Evolutionary conservation across 106 monocot genomes (phyloP).

Genomic region (Allium cepa): DNA sequence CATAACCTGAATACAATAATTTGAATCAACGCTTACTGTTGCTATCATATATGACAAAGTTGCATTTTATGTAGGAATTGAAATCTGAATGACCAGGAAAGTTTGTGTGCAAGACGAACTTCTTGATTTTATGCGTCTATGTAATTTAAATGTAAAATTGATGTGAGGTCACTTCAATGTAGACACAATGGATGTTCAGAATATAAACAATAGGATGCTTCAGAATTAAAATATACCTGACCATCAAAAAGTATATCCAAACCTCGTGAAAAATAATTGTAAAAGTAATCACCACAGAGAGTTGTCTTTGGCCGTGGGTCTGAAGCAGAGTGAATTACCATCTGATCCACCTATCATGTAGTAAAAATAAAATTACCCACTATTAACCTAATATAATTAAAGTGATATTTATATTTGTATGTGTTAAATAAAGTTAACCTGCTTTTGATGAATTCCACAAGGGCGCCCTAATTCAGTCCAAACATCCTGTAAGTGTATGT

Average conservation of each 20-base stretch:
- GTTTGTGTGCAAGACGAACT: slow-evolving; percentile 96
- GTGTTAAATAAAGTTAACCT: slow-evolving; percentile 27
- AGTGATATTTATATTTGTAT: too few relatives aligned
- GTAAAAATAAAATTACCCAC: too few relatives aligned
- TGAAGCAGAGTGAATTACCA: slow-evolving; percentile 97
- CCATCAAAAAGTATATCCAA: slow-evolving; percentile 96
- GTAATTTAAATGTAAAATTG: slow-evolving; percentile 3
- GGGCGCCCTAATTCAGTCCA: slow-evolving; percentile 94
- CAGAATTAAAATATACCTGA: slow-evolving; percentile 42
- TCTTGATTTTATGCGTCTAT: slow-evolving; percentile 96
- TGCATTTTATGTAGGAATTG: slow-evolving; percentile 89
- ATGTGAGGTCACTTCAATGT: background rate
- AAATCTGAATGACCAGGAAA: slow-evolving; percentile 96
- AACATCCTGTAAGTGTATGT: slow-evolving; percentile 50
- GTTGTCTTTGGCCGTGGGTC: slow-evolving; percentile 84
- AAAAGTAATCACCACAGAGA: slow-evolving; percentile 96
- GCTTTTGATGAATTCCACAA: slow-evolving; percentile 97
- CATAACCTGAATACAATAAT: slow-evolving; percentile 6
- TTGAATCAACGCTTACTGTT: slow-evolving; percentile 33
- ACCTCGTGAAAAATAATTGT: slow-evolving; percentile 94
- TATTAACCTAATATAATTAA: background rate
- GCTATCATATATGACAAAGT: slow-evolving; percentile 78
- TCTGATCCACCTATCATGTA: slow-evolving; percentile 74
- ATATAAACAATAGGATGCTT: slow-evolving; percentile 1
- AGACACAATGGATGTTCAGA: background rate